phyloP scores from a whole-genome alignment of 176 grass and related monocot species.

The Cymbopogon citratus region DNA sequence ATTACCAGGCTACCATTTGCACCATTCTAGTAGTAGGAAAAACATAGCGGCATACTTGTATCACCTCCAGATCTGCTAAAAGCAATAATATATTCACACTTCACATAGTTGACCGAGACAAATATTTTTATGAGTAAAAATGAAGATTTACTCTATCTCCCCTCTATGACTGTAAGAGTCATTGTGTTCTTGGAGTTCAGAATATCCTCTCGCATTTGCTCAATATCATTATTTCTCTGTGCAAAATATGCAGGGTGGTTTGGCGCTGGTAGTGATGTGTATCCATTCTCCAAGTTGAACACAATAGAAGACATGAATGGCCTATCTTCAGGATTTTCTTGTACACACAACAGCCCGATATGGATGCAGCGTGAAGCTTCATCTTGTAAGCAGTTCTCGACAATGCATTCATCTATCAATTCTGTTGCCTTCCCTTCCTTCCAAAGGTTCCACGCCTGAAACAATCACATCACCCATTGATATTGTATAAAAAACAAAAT shows the following conservation, averaged over 20 bases:
- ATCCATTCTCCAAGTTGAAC: slow-evolving; percentile 27
- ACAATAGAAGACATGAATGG: slow-evolving; percentile 36
- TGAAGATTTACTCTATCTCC: not conserved
- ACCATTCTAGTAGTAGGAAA: not conserved
- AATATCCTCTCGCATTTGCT: not conserved
- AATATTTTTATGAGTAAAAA: not conserved
- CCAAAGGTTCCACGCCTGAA: no score
- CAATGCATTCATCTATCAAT: no score
- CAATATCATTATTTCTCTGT: not conserved
- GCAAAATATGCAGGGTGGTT: slow-evolving; percentile 14
- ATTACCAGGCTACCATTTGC: not conserved
- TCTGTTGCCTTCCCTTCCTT: no score
- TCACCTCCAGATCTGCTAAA: not conserved
- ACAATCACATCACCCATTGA: no score
- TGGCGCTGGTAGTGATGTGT: slow-evolving; percentile 4
- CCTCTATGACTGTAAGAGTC: not conserved
- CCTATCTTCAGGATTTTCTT: slow-evolving; percentile 48
- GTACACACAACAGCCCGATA: slow-evolving; percentile 40
- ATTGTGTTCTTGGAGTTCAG: not conserved
- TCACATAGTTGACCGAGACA: no score
- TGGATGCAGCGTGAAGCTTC: slow-evolving; percentile 40
- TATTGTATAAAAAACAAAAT: not conserved
- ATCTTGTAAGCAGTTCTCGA: no score
- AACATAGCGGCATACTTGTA: not conserved
- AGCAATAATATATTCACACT: no score